These are phyloP conservation scores for Scheffersomyces quercinus DNA, from an alignment of 1,139 yeast genomes.

Conservation along the genomic window DNA sequence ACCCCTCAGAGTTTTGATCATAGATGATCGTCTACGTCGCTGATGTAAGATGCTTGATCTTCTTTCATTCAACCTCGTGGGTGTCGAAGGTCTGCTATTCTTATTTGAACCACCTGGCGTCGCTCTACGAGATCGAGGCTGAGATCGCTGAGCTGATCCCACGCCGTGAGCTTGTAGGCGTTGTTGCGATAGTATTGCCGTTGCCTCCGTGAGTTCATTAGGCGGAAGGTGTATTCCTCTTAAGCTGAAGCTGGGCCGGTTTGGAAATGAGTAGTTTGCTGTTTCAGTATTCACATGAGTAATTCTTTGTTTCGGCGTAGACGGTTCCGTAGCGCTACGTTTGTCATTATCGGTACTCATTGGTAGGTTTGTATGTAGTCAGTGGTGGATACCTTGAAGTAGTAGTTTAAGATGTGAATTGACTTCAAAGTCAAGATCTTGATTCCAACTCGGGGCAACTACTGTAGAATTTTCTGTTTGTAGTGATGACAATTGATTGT, in stretches of 20 bases:
- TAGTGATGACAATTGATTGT: too few species aligned
- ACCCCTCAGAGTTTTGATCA: constrained; percentile 25
- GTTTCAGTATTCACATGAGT: constrained; percentile 3
- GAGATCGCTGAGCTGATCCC: constrained; percentile 5
- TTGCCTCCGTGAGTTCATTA: constrained; percentile 24
- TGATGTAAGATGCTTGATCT: constrained; percentile 3
- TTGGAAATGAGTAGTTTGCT: constrained; percentile 3
- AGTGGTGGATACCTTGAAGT: too few species aligned
- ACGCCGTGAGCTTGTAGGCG: constrained; percentile 6
- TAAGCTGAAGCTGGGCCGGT: background rate
- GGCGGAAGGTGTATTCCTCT: constrained; percentile 24
- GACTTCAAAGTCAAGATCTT: too few species aligned
- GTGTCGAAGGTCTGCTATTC: constrained; percentile 7
- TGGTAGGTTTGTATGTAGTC: too few species aligned
- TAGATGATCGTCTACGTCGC: constrained; percentile 33
- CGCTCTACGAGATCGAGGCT: constrained; percentile 10
- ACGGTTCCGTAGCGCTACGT: constrained; percentile 25
- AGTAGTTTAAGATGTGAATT: too few species aligned
- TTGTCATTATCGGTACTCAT: too few species aligned
- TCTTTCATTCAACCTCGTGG: constrained; percentile 5
- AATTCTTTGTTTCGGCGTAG: constrained; percentile 25
- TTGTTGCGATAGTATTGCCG: constrained; percentile 19
- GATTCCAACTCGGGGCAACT: too few species aligned
- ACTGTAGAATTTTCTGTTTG: too few species aligned
- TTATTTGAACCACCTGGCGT: constrained; percentile 5